Base-by-base conservation (phyloP, 352 stramenopile species). In the Phytophthora nicotianae region DNA sequence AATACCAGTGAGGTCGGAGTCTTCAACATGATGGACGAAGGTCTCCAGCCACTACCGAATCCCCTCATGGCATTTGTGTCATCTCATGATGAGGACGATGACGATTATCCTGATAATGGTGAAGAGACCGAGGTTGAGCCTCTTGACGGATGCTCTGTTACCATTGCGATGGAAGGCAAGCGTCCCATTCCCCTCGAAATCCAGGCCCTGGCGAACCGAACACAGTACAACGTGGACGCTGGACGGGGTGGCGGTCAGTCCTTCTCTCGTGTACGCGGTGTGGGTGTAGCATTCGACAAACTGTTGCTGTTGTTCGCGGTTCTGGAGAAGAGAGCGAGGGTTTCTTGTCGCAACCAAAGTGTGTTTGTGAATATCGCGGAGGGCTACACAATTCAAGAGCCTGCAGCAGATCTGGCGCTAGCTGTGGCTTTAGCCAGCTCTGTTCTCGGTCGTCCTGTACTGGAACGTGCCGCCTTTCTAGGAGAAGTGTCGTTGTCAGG, bases 1-100 rank as follows among this genome's bases (percentile, higher is more conserved):
- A 97, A 91, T 23, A 97, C 89, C 8, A 96, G 95, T 58, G 95
- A 98, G 65, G 93, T 98, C n/a, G 97, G 95, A 10, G 90, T 99
- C 21, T 98, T 98, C 63, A 86, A 91, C 62, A 99, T 99, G 93
- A 94, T 77, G 11, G 86, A 95, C 51, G 71, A 74, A 33, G 91
- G 90, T 8, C 65, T 97, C 3, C 70, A 82, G 33, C 84, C 91
- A 50, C 68, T 97, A 24, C 60, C 70, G 17, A 95, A 96, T 47
- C 88, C 87, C 11, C 73, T 93, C 11, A 55, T 90, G 41, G 84
- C 88, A 14, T 97, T 96, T 51, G 75, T 98, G 6, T 86, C 81
- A 10, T 66, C 76, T 7, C 41, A 35, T 13, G 59, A 53, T 29
- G 54, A 68, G 5, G 62, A 71, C 58, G 35, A 77, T 66, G 46